Evolutionary conservation across 2,329 filamentous ascomycete genomes (phyloP).

Genomic region (Lasiodiplodia gonubiensis): DNA sequence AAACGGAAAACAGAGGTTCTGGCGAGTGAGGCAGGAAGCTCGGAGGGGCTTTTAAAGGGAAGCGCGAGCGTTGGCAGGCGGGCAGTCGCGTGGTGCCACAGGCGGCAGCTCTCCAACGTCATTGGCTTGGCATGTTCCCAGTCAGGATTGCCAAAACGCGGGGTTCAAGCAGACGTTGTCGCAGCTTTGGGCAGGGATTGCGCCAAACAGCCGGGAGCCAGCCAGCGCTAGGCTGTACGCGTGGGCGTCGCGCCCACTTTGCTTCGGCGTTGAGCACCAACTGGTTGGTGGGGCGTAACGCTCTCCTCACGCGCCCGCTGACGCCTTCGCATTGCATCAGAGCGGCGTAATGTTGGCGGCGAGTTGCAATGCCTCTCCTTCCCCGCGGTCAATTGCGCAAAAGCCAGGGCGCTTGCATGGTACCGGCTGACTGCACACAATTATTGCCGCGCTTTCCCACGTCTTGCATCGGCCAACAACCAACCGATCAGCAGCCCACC

Average conservation of each 20-base stretch:
- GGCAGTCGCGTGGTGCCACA: slow-evolving; percentile 22
- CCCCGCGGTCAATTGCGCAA: neutral
- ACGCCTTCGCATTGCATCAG: neutral
- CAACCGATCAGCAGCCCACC: neutral
- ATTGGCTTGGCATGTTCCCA: slow-evolving; percentile 5
- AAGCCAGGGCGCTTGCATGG: neutral
- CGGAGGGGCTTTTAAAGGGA: slow-evolving; percentile 6
- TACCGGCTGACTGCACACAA: neutral
- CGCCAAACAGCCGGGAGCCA: neutral
- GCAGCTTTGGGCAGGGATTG: slow-evolving; percentile 13
- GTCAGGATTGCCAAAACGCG: slow-evolving; percentile 7
- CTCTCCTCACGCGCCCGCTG: neutral
- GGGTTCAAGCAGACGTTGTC: slow-evolving; percentile 13
- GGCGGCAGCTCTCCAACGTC: slow-evolving; percentile 11
- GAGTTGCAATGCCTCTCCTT: neutral
- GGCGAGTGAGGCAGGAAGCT: neutral
- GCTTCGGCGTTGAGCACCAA: neutral
- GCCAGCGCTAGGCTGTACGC: slow-evolving; percentile 6
- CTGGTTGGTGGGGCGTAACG: neutral
- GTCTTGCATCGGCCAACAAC: neutral
- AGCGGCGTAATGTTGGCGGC: neutral
- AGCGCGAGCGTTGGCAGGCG: neutral
- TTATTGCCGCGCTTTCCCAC: slow-evolving; percentile 4
- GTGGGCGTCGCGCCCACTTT: neutral
- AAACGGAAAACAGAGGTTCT: neutral